Evolutionary conservation across 805 yeast genomes (phyloP), one percentile per base, ranked within the genome.

Genomic region (Starmera amethionina): DNA sequence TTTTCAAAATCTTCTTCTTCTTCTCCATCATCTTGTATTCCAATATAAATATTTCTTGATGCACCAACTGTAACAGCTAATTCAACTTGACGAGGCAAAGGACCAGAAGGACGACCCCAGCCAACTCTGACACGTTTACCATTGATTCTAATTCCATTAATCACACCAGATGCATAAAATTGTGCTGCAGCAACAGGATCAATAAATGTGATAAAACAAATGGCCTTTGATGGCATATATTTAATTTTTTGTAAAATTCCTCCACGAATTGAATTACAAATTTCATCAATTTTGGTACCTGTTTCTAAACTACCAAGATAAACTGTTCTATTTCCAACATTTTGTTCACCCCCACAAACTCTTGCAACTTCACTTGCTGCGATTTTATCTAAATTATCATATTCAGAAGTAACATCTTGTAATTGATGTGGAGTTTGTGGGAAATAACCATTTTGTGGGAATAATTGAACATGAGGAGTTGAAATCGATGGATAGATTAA

Each of bases 361-460:
- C 90, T 79, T 1, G 95, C 95, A 46, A 88, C 84, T 33, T 89
- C 85, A 15, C 94, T 89, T 4, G 96, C 96, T 1, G 95, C 94
- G 32, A 90, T 88, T 60, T 85, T 90, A 19, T 87, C 84, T 40
- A 87, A 69, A 6, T 86, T 82, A 8, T 8, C 27, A 22, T 22
- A 22, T 39, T 42, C 44, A 27, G 42, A 33, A 13, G 36, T 19
- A 3, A 16, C 32, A n/a, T 41, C 41, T 34, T 40, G 37, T 19
- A 39, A 38, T 25, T 34, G 38, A n/a, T 38, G 42, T 16, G 35
- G 35, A 19, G 18, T 33, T 22, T 22, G 27, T 22, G 27, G 27
- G 27, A 22, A 22, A 22, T 22, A 22, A 22, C 27, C 6, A 22
- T 22, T 22, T 22, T 4, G 6, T 22, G 27, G 27, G 27, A 22